phyloP scores from a whole-genome alignment of 1,139 yeast genomes.

The Saccharomyces pastorianus region DNA sequence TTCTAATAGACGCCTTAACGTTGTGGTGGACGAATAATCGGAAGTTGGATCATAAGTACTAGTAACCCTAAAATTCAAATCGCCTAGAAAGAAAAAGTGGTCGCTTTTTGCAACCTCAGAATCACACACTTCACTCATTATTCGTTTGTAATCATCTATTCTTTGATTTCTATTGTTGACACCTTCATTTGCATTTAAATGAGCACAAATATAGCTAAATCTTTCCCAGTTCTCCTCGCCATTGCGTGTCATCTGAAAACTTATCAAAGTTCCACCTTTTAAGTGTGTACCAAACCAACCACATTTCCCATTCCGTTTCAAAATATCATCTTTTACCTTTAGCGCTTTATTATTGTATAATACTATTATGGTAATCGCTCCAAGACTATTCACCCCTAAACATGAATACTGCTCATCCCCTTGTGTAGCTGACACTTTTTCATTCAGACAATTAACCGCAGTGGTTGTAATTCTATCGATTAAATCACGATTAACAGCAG shows the following conservation, averaged over 20 bases:
- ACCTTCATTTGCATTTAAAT: slow-evolving; percentile 75
- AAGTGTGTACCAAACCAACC: slow-evolving; percentile 56
- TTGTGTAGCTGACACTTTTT: slow-evolving; percentile 6
- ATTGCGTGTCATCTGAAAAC: slow-evolving; percentile 35
- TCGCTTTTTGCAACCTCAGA: slow-evolving; percentile 32
- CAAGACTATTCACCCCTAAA: slow-evolving; percentile 41
- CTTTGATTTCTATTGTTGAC: slow-evolving; percentile 40
- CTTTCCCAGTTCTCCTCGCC: slow-evolving; percentile 30
- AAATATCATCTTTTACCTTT: not conserved
- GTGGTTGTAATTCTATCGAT: slow-evolving; percentile 35
- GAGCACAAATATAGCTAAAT: slow-evolving; percentile 60
- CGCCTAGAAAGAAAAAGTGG: slow-evolving; percentile 74
- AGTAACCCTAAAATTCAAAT: slow-evolving; percentile 60
- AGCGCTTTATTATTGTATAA: slow-evolving; percentile 22
- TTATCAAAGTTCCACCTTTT: slow-evolving; percentile 67
- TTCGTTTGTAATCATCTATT: slow-evolving; percentile 42
- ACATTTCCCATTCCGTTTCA: slow-evolving; percentile 35
- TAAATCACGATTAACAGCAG: not conserved
- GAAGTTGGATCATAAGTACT: slow-evolving; percentile 9
- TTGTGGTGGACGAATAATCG: slow-evolving; percentile 13
- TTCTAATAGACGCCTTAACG: slow-evolving; percentile 13
- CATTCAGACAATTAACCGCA: slow-evolving; percentile 37
- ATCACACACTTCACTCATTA: slow-evolving; percentile 51
- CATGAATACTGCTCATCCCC: not conserved
- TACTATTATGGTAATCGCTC: slow-evolving; percentile 58